Evolutionary conservation across 2,329 filamentous ascomycete genomes (phyloP), one percentile per base, ranked within the genome.

Genomic region (Chrysoporthe puriensis): DNA sequence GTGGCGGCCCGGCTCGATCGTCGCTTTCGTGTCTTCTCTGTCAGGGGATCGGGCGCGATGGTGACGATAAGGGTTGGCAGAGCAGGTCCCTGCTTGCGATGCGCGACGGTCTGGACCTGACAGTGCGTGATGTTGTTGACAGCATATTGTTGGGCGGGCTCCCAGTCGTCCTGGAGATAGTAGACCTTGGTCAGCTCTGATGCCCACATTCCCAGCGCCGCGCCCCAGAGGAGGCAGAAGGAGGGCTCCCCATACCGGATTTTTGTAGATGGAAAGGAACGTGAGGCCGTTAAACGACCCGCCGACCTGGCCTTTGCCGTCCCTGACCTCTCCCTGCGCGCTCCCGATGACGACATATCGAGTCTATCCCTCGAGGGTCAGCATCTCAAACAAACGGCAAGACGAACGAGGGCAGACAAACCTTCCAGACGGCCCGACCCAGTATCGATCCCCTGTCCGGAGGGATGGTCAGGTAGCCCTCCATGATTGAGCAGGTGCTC

Each of bases 1-100:
- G 85, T 86, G 4, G 85, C 84, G 3, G 88, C 86, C 69, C 88
- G 83, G 71, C 88, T 90, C 59, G 88, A 90, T 69, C 88, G 83
- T 62, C 88, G 85, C 73, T 90, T 90, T 66, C 86, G 84, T 70
- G 88, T 80, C 74, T 87, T 89, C 71, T 90, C 87, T 48, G 83
- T 81, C 9, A 77, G 72, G 0, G 83, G 80, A 71, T 85, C 84
- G 26, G 82, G 81, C 32, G 82, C 80, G 60, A 90, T 78, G 70
- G 80, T 85, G 48, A 90, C 74, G 58, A 89, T 79, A 14, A 91
- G 81, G 6, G 88, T 90, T 1, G 87, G 87, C 8, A 88, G 77
- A 4, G 85, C 80, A 13, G 86, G 84, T 0, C 85, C 85, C 73
- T 89, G 86, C 73, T 90, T 90, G 62, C 87, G 85, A 72, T 90